These are phyloP conservation scores for Amanita pallidorosea DNA, from an alignment of 768 basidiomycete genomes.

Conservation along the genomic window DNA sequence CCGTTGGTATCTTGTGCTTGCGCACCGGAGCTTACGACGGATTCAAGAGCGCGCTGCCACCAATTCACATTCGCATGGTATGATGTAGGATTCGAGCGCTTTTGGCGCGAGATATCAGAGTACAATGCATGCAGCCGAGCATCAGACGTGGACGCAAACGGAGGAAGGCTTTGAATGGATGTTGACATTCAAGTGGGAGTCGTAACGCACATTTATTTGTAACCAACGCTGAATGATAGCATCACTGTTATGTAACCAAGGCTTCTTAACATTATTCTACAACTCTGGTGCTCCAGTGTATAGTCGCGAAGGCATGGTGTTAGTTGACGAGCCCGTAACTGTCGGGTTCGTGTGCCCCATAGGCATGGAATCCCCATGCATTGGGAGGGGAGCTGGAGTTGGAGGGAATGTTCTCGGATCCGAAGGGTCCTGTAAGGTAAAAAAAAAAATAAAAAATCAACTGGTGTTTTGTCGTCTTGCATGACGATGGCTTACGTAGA, in stretches of 20 bases:
- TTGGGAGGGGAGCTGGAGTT: slow-evolving; percentile 18
- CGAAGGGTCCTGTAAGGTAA: slow-evolving; percentile 10
- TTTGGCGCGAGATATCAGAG: slow-evolving; percentile 79
- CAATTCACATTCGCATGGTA: slow-evolving; percentile 76
- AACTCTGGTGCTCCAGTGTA: slow-evolving; percentile 23
- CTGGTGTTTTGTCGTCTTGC: background rate
- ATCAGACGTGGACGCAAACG: slow-evolving; percentile 36
- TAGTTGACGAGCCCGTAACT: slow-evolving; percentile 11
- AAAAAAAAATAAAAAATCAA: background rate
- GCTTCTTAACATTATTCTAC: slow-evolving; percentile 3
- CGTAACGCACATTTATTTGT: too few relatives aligned
- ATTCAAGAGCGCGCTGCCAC: slow-evolving; percentile 71
- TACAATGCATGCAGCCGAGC: slow-evolving; percentile 72
- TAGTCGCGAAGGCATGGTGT: slow-evolving; percentile 4
- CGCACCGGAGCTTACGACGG: slow-evolving; percentile 46
- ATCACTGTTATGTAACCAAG: background rate
- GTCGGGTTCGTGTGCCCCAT: background rate
- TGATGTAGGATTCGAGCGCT: slow-evolving; percentile 73
- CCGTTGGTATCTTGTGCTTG: slow-evolving; percentile 28
- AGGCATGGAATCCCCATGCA: slow-evolving; percentile 13
- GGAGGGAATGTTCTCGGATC: slow-evolving; percentile 14
- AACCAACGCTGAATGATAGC: too few relatives aligned
- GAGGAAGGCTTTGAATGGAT: slow-evolving; percentile 22
- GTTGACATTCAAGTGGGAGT: slow-evolving; percentile 9
- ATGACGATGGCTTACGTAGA: background rate